Base-by-base conservation (phyloP, 176 grass and related monocot species). In the Oryza glaberrima region DNA sequence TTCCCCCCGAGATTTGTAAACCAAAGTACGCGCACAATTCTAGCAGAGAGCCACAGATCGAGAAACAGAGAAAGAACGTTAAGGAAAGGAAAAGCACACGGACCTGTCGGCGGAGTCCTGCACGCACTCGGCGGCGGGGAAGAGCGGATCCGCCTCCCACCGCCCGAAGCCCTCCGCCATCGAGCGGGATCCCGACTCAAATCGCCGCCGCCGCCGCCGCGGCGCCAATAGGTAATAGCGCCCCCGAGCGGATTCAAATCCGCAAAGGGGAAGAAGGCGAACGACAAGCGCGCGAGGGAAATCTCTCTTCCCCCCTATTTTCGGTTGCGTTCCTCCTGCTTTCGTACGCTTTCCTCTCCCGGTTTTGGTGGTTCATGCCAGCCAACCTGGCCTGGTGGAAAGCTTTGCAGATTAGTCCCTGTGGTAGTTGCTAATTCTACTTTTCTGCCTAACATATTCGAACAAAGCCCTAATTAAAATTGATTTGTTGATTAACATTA, bases 21-120 rank as follows among this genome's bases (percentile, higher is more conserved):
- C 75, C n/a, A 40, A 69, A 69, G 48, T 23, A 40, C 9, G 11
- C 32, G 56, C 34, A 2, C 4, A 52, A 40, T n/a, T 70, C 69
- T 19, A 16, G n/a, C 28, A 72, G 41, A 67, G 58, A 78, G 68
- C 58, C 58, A 25, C 58, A 25, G 82, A 90, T 77, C 49, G 28
- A 67, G 22, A 65, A 23, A 68, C 19, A 1, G 28, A 67, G 22
- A 65, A 23, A 68, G 23, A 1, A 70, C 90, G 23, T 23, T 23
- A 73, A 32, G 20, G 5, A 9, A 32, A 66, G 65, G 9, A 9
- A 15, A 54, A 40, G 20, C 9, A 16, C 32, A 36, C 81, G 51
- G 41, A 97, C 94, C 94, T 97, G 63, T 97, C 94, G 76, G 94
- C 90, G 40, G 94, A 97, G 91, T 97, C 94, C 90, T 97, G 92